Base-by-base conservation (phyloP, 441 rosid species). In the Rhodomyrtus psidioides region DNA sequence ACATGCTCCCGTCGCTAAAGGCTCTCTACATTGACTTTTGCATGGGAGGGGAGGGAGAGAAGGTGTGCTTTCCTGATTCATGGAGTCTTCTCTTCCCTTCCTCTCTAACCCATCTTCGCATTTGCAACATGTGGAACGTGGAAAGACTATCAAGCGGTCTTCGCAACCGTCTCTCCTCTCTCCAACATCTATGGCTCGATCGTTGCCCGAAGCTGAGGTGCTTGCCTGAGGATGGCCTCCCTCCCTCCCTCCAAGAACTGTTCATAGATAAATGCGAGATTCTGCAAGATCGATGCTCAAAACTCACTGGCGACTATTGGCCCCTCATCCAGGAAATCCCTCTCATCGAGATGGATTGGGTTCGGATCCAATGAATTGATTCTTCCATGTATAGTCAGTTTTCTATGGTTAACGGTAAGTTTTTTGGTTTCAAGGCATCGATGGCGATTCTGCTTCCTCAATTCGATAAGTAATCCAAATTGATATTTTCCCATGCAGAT, bases 261-360 rank as follows among this genome's bases (percentile, higher is more conserved):
- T 0, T 0, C 0, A 34, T 65, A 19, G 0, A 0, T 0, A 0
- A 0, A 5, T 65, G 26, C 26, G 0, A 34, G 46, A 65, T 9
- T 15, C 2, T 34, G 0, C 9, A 65, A 9, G 7, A 65, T 12
- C 15, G n/a, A 34, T 65, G 26, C 2, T 1, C 46, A 30, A 34
- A 65, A 19, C 4, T 9, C 15, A 9, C 26, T 9, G n/a, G 75
- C 7, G 3, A 16, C 24, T 62, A 62, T 28, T 62, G 75, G 75
- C 75, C 44, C 24, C 75, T 28, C 44, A 28, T 62, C 24, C 0
- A 34, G 9, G 76, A 65, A 1, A 65, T 65, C 46, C 46, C 76
- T 17, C 0, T 0, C 0, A 4, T 59, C 19, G 0, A 7, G 9
- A 21, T 55, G 7, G 57, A 55, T 55, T 2, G 4, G 4, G 24